These are phyloP conservation scores for Candida tibetensis DNA, from an alignment of 805 yeast genomes.

Conservation along the genomic window DNA sequence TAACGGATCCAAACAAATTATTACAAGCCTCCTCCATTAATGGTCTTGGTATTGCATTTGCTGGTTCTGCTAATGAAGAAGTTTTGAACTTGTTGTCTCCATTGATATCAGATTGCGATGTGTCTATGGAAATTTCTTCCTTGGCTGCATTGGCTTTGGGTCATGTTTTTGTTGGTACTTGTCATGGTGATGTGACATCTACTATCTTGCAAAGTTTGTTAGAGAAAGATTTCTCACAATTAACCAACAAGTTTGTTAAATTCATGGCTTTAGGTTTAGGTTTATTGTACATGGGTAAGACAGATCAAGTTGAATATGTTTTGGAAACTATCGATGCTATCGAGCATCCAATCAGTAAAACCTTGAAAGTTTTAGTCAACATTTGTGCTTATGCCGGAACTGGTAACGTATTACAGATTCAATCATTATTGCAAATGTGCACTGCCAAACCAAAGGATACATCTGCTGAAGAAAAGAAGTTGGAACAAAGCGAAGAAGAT, in stretches of 20 bases:
- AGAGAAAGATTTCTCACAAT: slow-evolving; percentile 76
- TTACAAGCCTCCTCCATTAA: slow-evolving; percentile 79
- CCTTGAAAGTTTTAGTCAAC: slow-evolving; percentile 83
- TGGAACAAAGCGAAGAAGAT: slow-evolving; percentile 45
- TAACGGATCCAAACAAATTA: slow-evolving; percentile 58
- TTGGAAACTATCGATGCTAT: slow-evolving; percentile 91
- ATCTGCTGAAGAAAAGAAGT: slow-evolving; percentile 58
- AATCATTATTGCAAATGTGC: slow-evolving; percentile 83
- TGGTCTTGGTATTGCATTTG: slow-evolving; percentile 92
- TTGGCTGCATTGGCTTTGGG: slow-evolving; percentile 91
- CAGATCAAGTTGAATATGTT: slow-evolving; percentile 91
- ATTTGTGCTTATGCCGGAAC: slow-evolving; percentile 97
- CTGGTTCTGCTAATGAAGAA: slow-evolving; percentile 89
- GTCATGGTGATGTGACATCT: slow-evolving; percentile 92
- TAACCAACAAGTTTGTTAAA: slow-evolving; percentile 82
- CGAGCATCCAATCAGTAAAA: slow-evolving; percentile 89
- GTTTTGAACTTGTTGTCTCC: slow-evolving; percentile 76
- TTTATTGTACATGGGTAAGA: slow-evolving; percentile 85
- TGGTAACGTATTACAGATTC: slow-evolving; percentile 94
- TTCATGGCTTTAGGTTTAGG: slow-evolving; percentile 93
- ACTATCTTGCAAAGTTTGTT: slow-evolving; percentile 84
- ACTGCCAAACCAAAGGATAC: slow-evolving; percentile 65
- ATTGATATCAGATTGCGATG: slow-evolving; percentile 71
- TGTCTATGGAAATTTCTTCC: slow-evolving; percentile 74
- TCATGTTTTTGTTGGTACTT: slow-evolving; percentile 92